phyloP scores from a whole-genome alignment of 2,329 filamentous ascomycete genomes.

The Neobulgaria alba region DNA sequence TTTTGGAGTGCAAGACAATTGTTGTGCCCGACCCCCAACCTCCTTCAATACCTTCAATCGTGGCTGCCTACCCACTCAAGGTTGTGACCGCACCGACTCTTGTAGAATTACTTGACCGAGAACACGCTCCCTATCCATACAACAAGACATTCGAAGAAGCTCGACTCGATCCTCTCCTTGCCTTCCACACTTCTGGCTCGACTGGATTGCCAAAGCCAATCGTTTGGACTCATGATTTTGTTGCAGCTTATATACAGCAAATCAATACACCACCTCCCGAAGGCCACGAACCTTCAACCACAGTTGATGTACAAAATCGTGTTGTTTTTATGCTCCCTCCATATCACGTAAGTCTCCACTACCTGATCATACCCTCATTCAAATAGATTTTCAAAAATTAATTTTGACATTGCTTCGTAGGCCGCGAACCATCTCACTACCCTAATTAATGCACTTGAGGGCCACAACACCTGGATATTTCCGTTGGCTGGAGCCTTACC shows the following conservation, averaged over 20 bases:
- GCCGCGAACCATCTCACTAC: slow-evolving; percentile 1
- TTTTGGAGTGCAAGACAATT: slow-evolving; percentile 23
- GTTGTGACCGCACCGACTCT: slow-evolving; percentile 25
- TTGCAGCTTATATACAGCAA: slow-evolving; percentile 18
- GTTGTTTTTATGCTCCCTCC: slow-evolving; percentile 5
- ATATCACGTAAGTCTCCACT: slow-evolving; percentile 10
- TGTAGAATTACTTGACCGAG: slow-evolving; percentile 23
- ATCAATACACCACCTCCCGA: not conserved
- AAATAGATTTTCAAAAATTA: no score
- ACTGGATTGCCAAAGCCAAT: slow-evolving; percentile 33
- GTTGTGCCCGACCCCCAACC: slow-evolving; percentile 5
- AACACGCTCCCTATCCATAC: slow-evolving; percentile 22
- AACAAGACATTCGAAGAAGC: slow-evolving; percentile 29
- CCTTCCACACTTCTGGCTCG: slow-evolving; percentile 36
- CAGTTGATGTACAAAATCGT: not conserved
- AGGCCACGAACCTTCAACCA: not conserved
- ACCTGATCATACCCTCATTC: not conserved
- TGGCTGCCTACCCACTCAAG: slow-evolving; percentile 5
- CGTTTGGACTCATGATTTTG: slow-evolving; percentile 28
- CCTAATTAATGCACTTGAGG: slow-evolving; percentile 7
- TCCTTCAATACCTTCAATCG: slow-evolving; percentile 1
- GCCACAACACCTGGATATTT: slow-evolving; percentile 6
- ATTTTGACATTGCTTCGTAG: no score
- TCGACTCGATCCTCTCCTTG: slow-evolving; percentile 30
- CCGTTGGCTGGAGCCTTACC: not conserved